Evolutionary conservation across 805 yeast species (phyloP), one percentile per base, ranked within the genome.

Genomic region (Zygosaccharomyces pseudorouxii): DNA sequence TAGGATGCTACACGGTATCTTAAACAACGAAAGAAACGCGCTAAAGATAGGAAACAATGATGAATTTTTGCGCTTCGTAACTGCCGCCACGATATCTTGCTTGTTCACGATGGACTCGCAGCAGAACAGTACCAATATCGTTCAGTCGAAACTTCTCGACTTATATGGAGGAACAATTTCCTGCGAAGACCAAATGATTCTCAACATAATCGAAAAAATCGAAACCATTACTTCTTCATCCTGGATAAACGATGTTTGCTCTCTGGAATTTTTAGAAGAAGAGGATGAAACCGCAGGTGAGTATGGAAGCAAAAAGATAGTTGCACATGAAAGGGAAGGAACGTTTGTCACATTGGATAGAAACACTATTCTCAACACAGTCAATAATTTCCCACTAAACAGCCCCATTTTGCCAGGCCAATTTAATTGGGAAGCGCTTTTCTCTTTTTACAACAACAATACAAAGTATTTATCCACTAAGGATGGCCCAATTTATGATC

Each of bases 91-190:
- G 2, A 57, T 87, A 1, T 73, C 69, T 53, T 63, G 67, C 22
- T 66, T 89, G n/a, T 82, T 76, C 62, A 59, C 64, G 12, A 57
- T 73, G 38, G 79, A 84, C 55, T 61, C 70, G 0, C 54, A 69
- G 0, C 69, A 68, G 28, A 76, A 77, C 46, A 72, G 88, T 0
- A 79, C 71, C 6, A 42, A 55, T 7, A 65, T 70, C 0, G 62
- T 84, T 7, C 78, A 82, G 59, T 74, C 73, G 22, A 74, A 70
- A 41, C 45, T 88, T 1, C 58, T 84, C 9, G 62, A 66, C 5
- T 70, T 77, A 39, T 89, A 85, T 60, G 64, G 67, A n/a, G 97
- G 96, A 3, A 73, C 90, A 0, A 67, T 72, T 2, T 62, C 77
- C 12, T 68, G 80, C 1, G 79, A 78, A 31, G 97, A 92, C 60